These are phyloP conservation scores for Petunia secreta DNA, from an alignment of 257 asterid species.

Conservation along the genomic window DNA sequence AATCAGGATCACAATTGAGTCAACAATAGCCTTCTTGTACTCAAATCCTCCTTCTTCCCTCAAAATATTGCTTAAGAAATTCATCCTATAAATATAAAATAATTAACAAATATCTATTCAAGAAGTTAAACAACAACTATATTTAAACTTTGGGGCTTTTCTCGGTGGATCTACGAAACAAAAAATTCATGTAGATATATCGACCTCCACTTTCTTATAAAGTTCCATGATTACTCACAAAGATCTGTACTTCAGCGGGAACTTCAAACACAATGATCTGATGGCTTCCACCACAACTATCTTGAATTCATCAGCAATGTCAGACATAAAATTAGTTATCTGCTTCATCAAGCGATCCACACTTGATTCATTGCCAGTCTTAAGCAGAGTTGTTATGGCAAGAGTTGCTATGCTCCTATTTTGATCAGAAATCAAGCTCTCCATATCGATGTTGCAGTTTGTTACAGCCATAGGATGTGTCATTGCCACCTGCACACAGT, in stretches of 20 bases:
- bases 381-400: slow-evolving; percentile 90
- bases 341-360: slow-evolving; percentile 95
- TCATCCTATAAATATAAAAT: slow-evolving; percentile 58
- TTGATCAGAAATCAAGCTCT: slow-evolving; percentile 92
- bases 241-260: slow-evolving; percentile 92
- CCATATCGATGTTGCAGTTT: slow-evolving; percentile 96
- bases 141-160: background rate
- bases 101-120: too few relatives aligned
- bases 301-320: slow-evolving; percentile 96
- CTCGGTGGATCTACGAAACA: background rate
- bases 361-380: slow-evolving; percentile 95
- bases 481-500: slow-evolving; percentile 82
- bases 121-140: too few relatives aligned
- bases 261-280: slow-evolving; percentile 88
- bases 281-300: slow-evolving; percentile 97
- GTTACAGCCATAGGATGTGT: slow-evolving; percentile 93
- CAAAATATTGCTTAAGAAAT: slow-evolving; percentile 89
- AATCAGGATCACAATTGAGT: slow-evolving; percentile 90
- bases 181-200: background rate
- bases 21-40: slow-evolving; percentile 93
- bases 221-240: slow-evolving; percentile 60
- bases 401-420: slow-evolving; percentile 94
- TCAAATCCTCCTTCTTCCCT: slow-evolving; percentile 98
- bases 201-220: background rate
- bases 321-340: slow-evolving; percentile 93